These are phyloP conservation scores for Limonium bicolor DNA, from an alignment of 148 eudicot species.

Conservation along the genomic window DNA sequence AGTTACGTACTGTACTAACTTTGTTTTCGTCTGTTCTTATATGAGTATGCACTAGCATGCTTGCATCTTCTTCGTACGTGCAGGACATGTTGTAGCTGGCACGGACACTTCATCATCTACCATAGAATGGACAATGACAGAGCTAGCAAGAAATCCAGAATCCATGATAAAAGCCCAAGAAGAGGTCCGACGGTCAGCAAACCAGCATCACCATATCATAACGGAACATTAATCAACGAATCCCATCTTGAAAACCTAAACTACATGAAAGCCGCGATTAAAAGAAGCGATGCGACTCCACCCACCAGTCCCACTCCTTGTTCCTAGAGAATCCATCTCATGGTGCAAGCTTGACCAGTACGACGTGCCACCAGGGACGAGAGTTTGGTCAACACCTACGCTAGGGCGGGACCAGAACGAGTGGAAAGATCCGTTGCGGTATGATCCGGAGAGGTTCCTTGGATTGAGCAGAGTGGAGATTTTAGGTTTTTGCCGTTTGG, in stretches of 20 bases:
- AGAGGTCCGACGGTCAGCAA: slow-evolving; percentile 1
- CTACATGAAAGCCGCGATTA: slow-evolving; percentile 4
- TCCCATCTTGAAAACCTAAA: neutral
- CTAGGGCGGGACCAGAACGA: slow-evolving; percentile 34
- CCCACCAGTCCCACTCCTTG: slow-evolving; percentile 1
- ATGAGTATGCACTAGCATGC: too few relatives aligned
- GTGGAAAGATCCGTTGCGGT: slow-evolving; percentile 33
- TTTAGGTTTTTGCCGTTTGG: slow-evolving; percentile 38
- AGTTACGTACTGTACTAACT: neutral
- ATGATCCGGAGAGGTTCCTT: slow-evolving; percentile 31
- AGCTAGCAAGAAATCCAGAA: neutral
- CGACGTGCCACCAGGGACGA: neutral
- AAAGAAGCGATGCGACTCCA: slow-evolving; percentile 5
- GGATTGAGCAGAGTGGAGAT: slow-evolving; percentile 30
- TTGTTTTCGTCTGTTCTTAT: too few relatives aligned
- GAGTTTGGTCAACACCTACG: slow-evolving; percentile 35
- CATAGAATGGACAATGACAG: slow-evolving; percentile 1
- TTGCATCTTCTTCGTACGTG: too few relatives aligned
- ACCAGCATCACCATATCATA: too few relatives aligned
- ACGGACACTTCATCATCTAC: slow-evolving; percentile 4
- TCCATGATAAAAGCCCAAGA: slow-evolving; percentile 2
- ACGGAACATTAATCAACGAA: neutral
- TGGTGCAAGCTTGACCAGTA: neutral
- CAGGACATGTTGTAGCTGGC: slow-evolving; percentile 8
- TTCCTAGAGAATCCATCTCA: slow-evolving; percentile 1